phyloP scores from a whole-genome alignment of 2,329 filamentous ascomycete species.

The Orbilia blumenaviensis region DNA sequence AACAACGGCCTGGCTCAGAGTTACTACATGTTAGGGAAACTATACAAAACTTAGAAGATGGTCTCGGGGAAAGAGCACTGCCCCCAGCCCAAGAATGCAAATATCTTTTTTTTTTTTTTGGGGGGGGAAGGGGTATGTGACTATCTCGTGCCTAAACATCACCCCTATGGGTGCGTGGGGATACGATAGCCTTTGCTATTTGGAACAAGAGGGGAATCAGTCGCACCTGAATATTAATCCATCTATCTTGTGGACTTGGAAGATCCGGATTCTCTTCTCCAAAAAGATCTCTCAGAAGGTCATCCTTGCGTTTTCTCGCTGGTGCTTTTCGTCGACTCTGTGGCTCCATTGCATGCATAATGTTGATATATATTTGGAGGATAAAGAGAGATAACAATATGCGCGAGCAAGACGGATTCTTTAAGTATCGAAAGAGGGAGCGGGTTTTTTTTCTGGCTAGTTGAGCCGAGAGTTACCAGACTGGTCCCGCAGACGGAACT shows the following conservation, averaged over 20 bases:
- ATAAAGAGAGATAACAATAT: background rate
- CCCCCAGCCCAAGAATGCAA: no score
- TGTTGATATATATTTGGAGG: constrained; percentile 4
- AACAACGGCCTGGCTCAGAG: constrained; percentile 30
- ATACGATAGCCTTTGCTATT: no score
- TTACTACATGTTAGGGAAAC: constrained; percentile 10
- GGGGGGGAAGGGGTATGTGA: no score
- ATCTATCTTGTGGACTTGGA: constrained; percentile 51
- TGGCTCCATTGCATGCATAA: constrained; percentile 28
- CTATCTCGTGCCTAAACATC: no score
- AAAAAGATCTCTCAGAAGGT: constrained; percentile 48
- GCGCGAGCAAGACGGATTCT: constrained; percentile 3
- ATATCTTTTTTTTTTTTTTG: no score
- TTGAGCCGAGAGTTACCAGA: background rate
- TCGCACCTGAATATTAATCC: constrained; percentile 53
- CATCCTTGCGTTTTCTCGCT: constrained; percentile 50
- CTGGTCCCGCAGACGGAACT: background rate
- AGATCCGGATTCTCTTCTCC: constrained; percentile 50
- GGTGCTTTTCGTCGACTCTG: constrained; percentile 41
- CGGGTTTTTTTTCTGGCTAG: constrained; percentile 6
- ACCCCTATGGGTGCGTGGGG: no score
- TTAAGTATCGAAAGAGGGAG: constrained; percentile 16
- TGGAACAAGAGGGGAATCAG: background rate
- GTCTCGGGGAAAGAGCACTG: no score
- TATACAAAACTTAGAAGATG: background rate